Evolutionary conservation across 2,329 filamentous ascomycete genomes (phyloP), one percentile per base, ranked within the genome.

Genomic region (Sclerotinia borealis): DNA sequence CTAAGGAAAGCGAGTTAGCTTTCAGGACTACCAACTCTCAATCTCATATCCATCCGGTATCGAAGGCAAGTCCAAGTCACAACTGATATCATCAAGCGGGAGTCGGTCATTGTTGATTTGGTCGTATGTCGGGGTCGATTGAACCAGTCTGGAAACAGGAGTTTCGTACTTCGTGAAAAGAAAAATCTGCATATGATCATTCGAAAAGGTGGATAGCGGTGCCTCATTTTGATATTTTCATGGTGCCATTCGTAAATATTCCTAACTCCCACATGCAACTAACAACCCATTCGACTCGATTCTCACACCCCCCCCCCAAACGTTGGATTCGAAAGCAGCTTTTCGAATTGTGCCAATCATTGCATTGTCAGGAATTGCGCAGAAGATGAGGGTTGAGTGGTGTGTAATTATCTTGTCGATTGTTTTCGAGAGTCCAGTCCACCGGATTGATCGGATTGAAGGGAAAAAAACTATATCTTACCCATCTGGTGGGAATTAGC

Each of bases 401-500:
- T 45, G 54, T 41, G 41, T 27, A 58, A 47, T 58, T 43, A 29
- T 13, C 29, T 31, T 58, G 17, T 58, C 54, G 39, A 47, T 45
- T 34, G n/a, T 17, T 41, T 45, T 58, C 29, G 27, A 19, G 15
- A n/a, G 39, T 58, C 54, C 39, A 45, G 41, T 58, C 54, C 54
- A 54, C 29, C 34, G 54, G 29, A 45, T 58, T 43, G 22, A 27
- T n/a, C n/a, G n/a, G n/a, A n/a, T n/a, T n/a, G n/a, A n/a, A n/a
- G 29, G 50, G 55, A 63, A 15, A 69, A 71, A 69, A 72, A 67
- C 61, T 71, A 55, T 51, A 75, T 81, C 84, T 85, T 82, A 87
- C 84, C 84, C 84, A 87, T 87, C 84, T 86, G 74, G 68, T 72
- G 66, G 66, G 64, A 63, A 67, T 72, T 65, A 75, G 76, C 76